These are phyloP conservation scores for Salicornia ramosissima DNA, from an alignment of 148 eudicot genomes.

Conservation along the genomic window DNA sequence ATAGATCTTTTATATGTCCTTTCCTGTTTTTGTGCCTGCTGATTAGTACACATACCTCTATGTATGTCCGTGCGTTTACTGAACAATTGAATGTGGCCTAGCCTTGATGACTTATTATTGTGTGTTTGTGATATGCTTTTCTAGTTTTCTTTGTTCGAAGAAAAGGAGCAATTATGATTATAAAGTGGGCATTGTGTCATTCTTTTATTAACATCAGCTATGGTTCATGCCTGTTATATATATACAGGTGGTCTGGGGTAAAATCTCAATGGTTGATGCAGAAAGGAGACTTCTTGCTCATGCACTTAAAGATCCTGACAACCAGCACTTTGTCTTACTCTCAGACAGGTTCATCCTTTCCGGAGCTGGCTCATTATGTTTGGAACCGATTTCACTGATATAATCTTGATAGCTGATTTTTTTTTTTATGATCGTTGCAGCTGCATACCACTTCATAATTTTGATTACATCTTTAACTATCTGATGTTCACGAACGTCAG, in stretches of 20 bases:
- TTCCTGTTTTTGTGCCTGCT: neutral
- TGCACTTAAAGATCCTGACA: conserved; percentile 55
- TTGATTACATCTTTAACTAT: conserved; percentile 59
- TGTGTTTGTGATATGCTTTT: neutral
- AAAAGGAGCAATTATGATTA: neutral
- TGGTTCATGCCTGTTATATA: conserved; percentile 12
- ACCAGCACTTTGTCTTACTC: conserved; percentile 60
- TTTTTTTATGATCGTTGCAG: conserved; percentile 30
- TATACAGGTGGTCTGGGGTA: conserved; percentile 53
- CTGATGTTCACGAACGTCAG: conserved; percentile 57
- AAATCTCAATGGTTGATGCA: conserved; percentile 69
- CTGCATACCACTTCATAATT: conserved; percentile 59
- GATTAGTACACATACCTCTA: no score
- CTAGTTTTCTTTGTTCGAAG: neutral
- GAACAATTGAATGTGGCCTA: no score
- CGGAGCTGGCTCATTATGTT: neutral
- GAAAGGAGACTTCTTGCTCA: conserved; percentile 61
- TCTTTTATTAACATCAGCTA: neutral
- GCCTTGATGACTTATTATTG: neutral
- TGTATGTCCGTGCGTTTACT: no score
- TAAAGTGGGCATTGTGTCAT: neutral
- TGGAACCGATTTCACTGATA: neutral
- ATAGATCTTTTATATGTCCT: no score
- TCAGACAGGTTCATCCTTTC: conserved; percentile 44
- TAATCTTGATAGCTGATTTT: conserved; percentile 9